Evolutionary conservation across 208 protist genomes (phyloP).

Genomic region (Trypanosoma brucei): DNA sequence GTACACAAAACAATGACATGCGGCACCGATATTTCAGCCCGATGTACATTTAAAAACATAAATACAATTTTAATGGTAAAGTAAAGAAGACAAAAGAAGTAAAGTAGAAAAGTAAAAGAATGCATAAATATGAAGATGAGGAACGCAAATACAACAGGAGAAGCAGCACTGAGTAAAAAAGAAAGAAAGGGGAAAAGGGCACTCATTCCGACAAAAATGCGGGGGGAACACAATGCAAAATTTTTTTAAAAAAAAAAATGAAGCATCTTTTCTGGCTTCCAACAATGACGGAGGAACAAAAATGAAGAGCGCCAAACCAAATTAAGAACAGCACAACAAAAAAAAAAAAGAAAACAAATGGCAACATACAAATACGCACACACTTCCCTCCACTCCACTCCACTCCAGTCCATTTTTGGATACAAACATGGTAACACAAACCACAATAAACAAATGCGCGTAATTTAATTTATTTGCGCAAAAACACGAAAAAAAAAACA

Average conservation of each 20-base stretch:
- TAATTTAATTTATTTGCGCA: too few species aligned
- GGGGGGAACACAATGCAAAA: constrained; percentile 13
- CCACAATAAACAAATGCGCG: too few species aligned
- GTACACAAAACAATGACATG: too few species aligned
- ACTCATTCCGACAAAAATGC: constrained; percentile 1
- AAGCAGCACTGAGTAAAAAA: constrained; percentile 8
- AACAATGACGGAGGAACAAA: background rate
- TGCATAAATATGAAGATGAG: constrained; percentile 5
- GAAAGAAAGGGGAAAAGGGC: constrained; percentile 14
- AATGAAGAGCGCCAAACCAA: background rate
- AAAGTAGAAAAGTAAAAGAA: constrained; percentile 4
- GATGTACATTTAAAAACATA: background rate
- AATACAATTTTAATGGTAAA: background rate
- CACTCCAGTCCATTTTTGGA: too few species aligned
- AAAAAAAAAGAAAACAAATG: too few species aligned
- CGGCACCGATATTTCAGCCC: too few species aligned
- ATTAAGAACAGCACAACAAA: too few species aligned
- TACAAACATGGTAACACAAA: too few species aligned
- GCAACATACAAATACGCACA: too few species aligned
- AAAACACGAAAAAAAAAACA: too few species aligned
- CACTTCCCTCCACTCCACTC: too few species aligned
- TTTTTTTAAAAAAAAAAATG: constrained; percentile 9
- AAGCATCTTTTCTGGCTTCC: background rate
- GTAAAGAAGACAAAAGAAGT: constrained; percentile 17
- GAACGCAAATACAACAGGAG: background rate